These are phyloP conservation scores for Metschnikowia aberdeeniae DNA, from an alignment of 805 yeast genomes.

Conservation along the genomic window DNA sequence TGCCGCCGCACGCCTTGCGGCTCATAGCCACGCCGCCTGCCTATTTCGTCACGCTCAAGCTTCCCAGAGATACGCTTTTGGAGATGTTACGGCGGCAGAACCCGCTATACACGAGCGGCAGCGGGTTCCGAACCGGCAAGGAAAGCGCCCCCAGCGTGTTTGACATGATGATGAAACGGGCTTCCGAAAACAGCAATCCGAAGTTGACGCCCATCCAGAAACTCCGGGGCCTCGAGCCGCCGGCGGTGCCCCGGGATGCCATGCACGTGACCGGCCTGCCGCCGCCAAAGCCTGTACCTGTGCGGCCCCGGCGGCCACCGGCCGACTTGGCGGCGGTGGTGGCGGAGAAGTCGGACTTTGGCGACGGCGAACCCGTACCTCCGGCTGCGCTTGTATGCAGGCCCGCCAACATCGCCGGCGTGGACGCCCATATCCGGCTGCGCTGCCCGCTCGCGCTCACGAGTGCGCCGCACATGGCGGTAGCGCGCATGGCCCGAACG, in stretches of 20 bases:
- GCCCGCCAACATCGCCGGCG: neutral
- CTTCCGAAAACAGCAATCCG: conserved; percentile 20
- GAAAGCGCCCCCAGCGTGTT: conserved; percentile 26
- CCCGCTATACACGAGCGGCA: conserved; percentile 16
- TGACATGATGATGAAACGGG: conserved; percentile 36
- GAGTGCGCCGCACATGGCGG: neutral
- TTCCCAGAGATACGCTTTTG: conserved; percentile 8
- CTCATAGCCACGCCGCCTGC: neutral
- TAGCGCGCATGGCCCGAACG: neutral
- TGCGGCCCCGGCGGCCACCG: neutral
- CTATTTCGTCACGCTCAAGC: conserved; percentile 10
- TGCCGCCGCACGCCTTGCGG: conserved; percentile 17
- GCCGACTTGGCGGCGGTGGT: neutral
- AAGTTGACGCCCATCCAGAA: conserved; percentile 30
- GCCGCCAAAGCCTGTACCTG: neutral
- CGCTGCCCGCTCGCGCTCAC: conserved; percentile 1
- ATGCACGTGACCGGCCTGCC: conserved; percentile 27
- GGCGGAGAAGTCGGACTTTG: neutral
- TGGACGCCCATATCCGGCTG: neutral
- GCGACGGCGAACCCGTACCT: neutral
- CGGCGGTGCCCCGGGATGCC: conserved; percentile 22
- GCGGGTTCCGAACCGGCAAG: neutral
- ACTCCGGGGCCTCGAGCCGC: conserved; percentile 31
- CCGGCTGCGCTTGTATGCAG: neutral
- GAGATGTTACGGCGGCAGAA: conserved; percentile 9